Evolutionary conservation across 2,329 filamentous ascomycete species (phyloP), one percentile per base, ranked within the genome.

Genomic region (Penicillium sp.): DNA sequence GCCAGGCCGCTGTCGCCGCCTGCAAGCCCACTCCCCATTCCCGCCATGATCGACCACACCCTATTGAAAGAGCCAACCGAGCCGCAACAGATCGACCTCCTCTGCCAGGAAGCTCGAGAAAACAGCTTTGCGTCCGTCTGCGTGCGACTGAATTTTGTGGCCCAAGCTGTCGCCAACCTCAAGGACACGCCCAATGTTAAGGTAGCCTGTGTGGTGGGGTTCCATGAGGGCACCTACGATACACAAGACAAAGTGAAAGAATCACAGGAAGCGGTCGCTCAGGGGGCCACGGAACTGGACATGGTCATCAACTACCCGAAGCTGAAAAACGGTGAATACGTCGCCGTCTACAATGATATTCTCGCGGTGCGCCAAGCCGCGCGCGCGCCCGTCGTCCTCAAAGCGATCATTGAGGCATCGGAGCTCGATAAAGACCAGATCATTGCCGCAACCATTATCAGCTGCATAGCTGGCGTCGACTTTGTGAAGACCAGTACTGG

Each of bases 401-500:
- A 88, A 70, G 80, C 87, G 49, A 88, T 87, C 63, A 72, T 87
- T 55, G 85, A 87, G 70, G 86, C 85, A 7, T 82, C 82, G 0
- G 81, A 84, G 67, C 76, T 87, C 19, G 71, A 69, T 2, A 63
- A 70, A 5, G 68, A 76, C 5, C 78, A 87, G 63, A 81, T 87
- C 57, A 78, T 87, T 37, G 84, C 84, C 1, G 85, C 80, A 0
- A 80, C 80, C 19, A 78, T 82, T 25, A 76, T 87, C 43, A 80
- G 82, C 2, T 80, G 79, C 16, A 76, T 80, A 37, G 84, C 85
- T 2, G 79, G 79, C 4, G 83, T 83, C 52, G 84, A 87, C 65
- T 87, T 81, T 63, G 82, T 88, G 62, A 87, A 87, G 75, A 87
- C 85, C 0, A 83, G 80, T 33, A 87, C 85, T 1, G 85, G 85